Base-by-base conservation (phyloP, 2,329 filamentous ascomycete genomes). In the Sphaerulina populicola region DNA sequence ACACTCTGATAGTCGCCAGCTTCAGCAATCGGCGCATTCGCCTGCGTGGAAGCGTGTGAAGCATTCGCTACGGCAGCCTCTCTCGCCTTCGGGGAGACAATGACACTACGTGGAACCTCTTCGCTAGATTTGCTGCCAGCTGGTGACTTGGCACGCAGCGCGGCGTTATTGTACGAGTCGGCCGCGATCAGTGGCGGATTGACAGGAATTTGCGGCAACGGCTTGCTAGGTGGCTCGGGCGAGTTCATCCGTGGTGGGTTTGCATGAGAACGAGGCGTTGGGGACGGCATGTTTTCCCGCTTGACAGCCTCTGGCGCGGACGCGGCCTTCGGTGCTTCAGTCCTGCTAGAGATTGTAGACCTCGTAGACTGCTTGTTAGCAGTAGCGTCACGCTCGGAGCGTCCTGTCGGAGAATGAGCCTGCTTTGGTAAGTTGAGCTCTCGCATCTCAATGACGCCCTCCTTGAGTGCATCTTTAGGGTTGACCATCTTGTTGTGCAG, bases 401-500 rank as follows among this genome's bases (percentile, higher is more conserved):
- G 41, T 49, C 60, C 59, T 10, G 49, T 61, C 1, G 49, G 41
- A 3, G 49, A 29, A 23, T 43, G 53, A 18, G 49, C 47, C 51
- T 51, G 60, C 21, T 49, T 56, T 11, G 49, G 57, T 29, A 54
- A 49, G 60, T 58, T 52, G 12, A 95, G 76, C 62, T 87, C 84
- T 31, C 80, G 77, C 46, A 95, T 83, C 37, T 80, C 80, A 52
- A 95, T 86, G 27, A 86, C 72, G 7, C 86, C 88, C 49, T 81
- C 77, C 47, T 83, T 76, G 40, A 88, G 76, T 2, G 88, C 90
- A 68, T 94, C 83, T 36, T 93, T 80, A 0, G 85, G 78, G 48
- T 83, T 74, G 36, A 95, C 74, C 47, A 94, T 86, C 74, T 94
- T 94, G 70, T 89, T 91, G 56, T 96, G 88, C 60, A 82, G 80